A percentile compares a stretch with the other conserved stretches of the same genome.
Conservation (phyloP, 805 yeast genomes). For the Pichia rugopelliculosa region DNA sequence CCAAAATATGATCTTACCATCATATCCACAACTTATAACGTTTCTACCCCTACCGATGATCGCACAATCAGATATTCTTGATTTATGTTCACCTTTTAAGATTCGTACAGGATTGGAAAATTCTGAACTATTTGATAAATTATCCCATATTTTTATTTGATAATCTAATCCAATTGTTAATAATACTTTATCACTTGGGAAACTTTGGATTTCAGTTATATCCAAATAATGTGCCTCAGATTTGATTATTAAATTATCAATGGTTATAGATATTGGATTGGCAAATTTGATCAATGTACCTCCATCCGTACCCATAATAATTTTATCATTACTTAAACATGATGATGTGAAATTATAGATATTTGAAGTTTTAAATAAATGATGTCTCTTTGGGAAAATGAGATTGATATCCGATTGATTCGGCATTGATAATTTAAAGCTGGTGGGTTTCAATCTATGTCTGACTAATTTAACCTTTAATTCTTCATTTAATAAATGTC, state of each 20-base stretch:
- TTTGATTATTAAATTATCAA: neutral
- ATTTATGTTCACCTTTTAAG: slow-evolving; percentile 40
- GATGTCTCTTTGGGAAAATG: neutral
- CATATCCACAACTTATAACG: slow-evolving; percentile 46
- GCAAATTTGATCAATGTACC: slow-evolving; percentile 2
- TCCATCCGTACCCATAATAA: slow-evolving; percentile 2
- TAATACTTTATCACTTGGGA: slow-evolving; percentile 60
- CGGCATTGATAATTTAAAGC: neutral
- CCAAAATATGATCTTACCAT: slow-evolving; percentile 58
- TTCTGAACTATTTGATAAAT: slow-evolving; percentile 24
- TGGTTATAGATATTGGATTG: neutral
- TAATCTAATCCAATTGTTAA: slow-evolving; percentile 53
- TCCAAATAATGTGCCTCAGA: slow-evolving; percentile 36
- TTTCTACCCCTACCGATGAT: slow-evolving; percentile 64
- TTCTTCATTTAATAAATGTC: neutral
- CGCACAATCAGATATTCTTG: slow-evolving; percentile 39
- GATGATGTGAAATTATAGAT: slow-evolving; percentile 1
- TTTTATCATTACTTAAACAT: neutral
- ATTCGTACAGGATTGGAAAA: slow-evolving; percentile 39
- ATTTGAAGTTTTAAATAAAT: slow-evolving; percentile 21
- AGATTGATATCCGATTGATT: neutral
- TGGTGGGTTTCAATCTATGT: neutral
- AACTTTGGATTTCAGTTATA: slow-evolving; percentile 38
- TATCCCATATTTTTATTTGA: slow-evolving; percentile 56
- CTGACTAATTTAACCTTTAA: neutral